phyloP scores from a whole-genome alignment of 345 rosid genomes.

The Trapa incisa region DNA sequence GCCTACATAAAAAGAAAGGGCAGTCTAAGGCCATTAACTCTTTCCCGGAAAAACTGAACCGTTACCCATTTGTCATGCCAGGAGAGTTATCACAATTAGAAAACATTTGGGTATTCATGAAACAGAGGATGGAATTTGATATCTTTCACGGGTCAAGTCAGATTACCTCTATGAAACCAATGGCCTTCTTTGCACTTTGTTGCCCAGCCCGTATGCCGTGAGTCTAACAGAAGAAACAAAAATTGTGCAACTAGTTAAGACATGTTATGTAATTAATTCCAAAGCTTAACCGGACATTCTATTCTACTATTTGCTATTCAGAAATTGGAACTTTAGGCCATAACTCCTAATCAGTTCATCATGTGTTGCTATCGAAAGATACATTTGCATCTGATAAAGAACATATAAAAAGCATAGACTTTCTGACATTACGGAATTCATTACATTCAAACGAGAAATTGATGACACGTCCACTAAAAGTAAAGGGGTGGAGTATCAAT shows the following conservation, averaged over 20 bases:
- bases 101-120: background rate
- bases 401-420: background rate
- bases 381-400: background rate
- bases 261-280: background rate
- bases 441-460: no score
- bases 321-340: background rate
- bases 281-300: background rate
- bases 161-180: slow-evolving; percentile 65
- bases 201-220: slow-evolving; percentile 66
- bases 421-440: no score
- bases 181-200: slow-evolving; percentile 61
- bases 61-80: background rate
- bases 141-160: background rate
- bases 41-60: background rate
- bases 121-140: background rate
- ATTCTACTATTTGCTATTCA: background rate
- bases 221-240: slow-evolving; percentile 30
- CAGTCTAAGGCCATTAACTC: background rate
- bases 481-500: background rate
- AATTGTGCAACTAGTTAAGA: background rate
- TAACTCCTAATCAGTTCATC: background rate
- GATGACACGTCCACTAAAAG: no score
- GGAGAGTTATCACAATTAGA: background rate
- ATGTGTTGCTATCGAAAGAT: background rate
- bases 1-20: background rate